These are phyloP conservation scores for Pestalotiopsis sp. DNA, from an alignment of 2,329 filamentous ascomycete genomes.

Conservation along the genomic window DNA sequence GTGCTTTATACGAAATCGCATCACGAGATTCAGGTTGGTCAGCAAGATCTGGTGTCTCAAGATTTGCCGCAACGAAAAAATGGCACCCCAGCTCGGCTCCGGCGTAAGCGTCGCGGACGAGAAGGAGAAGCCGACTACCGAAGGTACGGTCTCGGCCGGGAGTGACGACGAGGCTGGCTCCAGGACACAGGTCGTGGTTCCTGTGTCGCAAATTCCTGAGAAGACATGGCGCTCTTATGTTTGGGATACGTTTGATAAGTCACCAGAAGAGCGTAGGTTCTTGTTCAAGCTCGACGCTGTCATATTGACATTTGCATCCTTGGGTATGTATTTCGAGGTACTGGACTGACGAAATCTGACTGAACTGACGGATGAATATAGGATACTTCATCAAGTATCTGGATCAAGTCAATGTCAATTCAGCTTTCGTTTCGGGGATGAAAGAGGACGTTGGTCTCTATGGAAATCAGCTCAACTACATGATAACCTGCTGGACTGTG, in stretches of 20 bases:
- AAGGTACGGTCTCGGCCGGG: background rate
- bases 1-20: background rate
- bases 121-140: conserved; percentile 8
- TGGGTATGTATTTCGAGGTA: conserved; percentile 22
- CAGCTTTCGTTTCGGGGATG: conserved; percentile 48
- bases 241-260: conserved; percentile 49
- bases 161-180: background rate
- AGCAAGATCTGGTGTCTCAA: background rate
- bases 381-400: conserved; percentile 36
- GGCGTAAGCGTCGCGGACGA: conserved; percentile 4
- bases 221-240: conserved; percentile 46
- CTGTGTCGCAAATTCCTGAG: conserved; percentile 29
- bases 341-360: background rate
- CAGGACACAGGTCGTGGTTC: background rate
- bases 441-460: conserved; percentile 40
- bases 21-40: background rate
- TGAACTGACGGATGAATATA: background rate
- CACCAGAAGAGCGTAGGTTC: conserved; percentile 38
- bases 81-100: background rate
- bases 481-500: conserved; percentile 28
- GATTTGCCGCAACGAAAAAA: background rate
- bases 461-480: conserved; percentile 39
- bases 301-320: conserved; percentile 38
- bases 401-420: conserved; percentile 37
- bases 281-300: conserved; percentile 43